Conservation (phyloP, 495 filamentous ascomycete species). For the Penicillium subrubescens region DNA sequence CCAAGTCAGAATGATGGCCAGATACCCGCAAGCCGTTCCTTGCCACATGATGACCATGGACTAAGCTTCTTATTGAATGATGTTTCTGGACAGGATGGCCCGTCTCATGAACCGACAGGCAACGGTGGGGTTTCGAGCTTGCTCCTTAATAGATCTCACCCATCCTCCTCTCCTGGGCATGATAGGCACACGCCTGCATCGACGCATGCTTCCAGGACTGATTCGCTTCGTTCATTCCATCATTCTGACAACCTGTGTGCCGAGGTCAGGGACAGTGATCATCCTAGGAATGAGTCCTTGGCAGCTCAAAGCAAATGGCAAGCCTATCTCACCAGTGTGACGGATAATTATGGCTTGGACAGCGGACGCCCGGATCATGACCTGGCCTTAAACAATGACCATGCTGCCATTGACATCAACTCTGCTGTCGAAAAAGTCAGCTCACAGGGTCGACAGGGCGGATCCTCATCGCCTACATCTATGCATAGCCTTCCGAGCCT, state of each 20-base stretch:
- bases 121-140: slow-evolving; percentile 1
- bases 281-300: slow-evolving; percentile 17
- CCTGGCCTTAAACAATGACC: slow-evolving; percentile 69
- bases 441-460: slow-evolving; percentile 18
- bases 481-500: slow-evolving; percentile 8
- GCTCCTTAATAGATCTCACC: slow-evolving; percentile 6
- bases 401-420: slow-evolving; percentile 51
- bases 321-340: slow-evolving; percentile 43
- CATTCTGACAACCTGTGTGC: background rate
- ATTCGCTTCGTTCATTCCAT: slow-evolving; percentile 8
- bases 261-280: slow-evolving; percentile 9
- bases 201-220: slow-evolving; percentile 4
- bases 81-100: background rate
- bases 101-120: background rate
- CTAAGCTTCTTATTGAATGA: background rate
- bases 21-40: slow-evolving; percentile 1
- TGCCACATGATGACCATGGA: slow-evolving; percentile 13
- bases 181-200: slow-evolving; percentile 10
- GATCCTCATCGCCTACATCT: slow-evolving; percentile 8
- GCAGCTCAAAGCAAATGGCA: slow-evolving; percentile 42
- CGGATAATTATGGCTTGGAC: slow-evolving; percentile 65
- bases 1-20: slow-evolving; percentile 13
- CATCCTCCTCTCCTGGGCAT: slow-evolving; percentile 3
- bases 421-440: slow-evolving; percentile 37
- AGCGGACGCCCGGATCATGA: slow-evolving; percentile 69